Conservation (phyloP, 441 rosid genomes). For the Corymbia calophylla region DNA sequence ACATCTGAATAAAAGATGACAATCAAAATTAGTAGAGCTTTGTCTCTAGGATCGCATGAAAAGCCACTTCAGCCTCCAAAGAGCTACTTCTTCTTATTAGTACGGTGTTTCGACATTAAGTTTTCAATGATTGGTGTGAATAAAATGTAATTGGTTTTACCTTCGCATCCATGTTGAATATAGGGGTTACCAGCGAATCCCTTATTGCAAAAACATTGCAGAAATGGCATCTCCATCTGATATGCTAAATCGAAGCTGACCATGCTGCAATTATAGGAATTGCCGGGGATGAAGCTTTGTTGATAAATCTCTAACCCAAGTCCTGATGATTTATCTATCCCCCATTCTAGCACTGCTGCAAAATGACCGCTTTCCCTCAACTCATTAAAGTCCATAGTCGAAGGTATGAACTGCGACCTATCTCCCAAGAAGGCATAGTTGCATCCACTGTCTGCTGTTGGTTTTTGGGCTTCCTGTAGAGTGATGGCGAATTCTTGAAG, state of each 20-base stretch:
- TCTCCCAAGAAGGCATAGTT: neutral
- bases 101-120: neutral
- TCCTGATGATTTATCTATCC: neutral
- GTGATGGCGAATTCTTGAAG: neutral
- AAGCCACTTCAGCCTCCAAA: neutral
- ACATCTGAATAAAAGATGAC: neutral
- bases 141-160: neutral
- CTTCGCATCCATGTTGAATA: neutral
- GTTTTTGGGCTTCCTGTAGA: accelerated
- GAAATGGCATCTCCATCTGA: neutral
- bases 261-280: neutral
- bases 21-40: neutral
- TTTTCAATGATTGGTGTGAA: neutral
- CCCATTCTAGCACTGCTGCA: neutral
- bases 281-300: neutral
- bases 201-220: neutral
- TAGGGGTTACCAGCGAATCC: neutral
- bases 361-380: neutral
- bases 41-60: neutral
- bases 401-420: neutral
- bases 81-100: neutral
- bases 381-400: neutral
- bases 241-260: neutral
- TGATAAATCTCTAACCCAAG: neutral
- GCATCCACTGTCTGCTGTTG: neutral